Percentiles rank a stretch among this genome's conserved stretches.
phyloP scores from a whole-genome alignment of 345 rosid genomes.

The Linum trigynum region DNA sequence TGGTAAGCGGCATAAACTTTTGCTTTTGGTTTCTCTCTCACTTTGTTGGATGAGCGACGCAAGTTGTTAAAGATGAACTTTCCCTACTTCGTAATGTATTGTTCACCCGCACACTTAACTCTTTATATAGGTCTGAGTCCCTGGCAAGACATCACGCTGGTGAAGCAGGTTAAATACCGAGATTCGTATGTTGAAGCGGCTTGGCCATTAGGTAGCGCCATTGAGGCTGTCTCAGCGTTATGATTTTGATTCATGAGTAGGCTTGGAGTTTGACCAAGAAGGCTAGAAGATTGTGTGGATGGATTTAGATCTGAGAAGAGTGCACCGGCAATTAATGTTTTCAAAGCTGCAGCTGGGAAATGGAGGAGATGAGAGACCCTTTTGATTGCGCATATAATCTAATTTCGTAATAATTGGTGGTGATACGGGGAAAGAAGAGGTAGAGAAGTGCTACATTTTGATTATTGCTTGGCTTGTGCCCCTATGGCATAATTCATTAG shows the following conservation, averaged over 20 bases:
- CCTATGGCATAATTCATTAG: neutral
- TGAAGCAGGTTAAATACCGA: slow-evolving; percentile 66
- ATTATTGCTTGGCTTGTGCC: neutral
- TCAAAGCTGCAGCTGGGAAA: slow-evolving; percentile 6
- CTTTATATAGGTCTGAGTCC: slow-evolving; percentile 50
- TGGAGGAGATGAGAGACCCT: slow-evolving; percentile 3
- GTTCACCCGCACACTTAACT: neutral
- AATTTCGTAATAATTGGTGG: neutral
- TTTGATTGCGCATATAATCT: slow-evolving; percentile 24
- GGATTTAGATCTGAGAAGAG: too few relatives aligned
- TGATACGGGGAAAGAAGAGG: neutral
- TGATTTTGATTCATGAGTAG: slow-evolving; percentile 1
- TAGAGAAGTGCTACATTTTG: neutral
- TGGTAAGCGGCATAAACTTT: slow-evolving; percentile 34
- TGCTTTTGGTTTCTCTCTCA: neutral
- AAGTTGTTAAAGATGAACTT: neutral
- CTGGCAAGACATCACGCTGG: slow-evolving; percentile 70
- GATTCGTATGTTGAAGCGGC: slow-evolving; percentile 75
- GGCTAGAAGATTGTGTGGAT: too few relatives aligned
- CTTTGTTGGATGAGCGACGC: neutral
- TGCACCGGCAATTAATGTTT: neutral
- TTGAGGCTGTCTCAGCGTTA: slow-evolving; percentile 67
- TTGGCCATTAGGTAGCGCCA: slow-evolving; percentile 98
- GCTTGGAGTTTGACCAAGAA: too few relatives aligned
- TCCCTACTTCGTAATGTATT: slow-evolving; percentile 5